Conservation (phyloP, 1,284 basidiomycete genomes). For the Apiotrichum akiyoshidainum region DNA sequence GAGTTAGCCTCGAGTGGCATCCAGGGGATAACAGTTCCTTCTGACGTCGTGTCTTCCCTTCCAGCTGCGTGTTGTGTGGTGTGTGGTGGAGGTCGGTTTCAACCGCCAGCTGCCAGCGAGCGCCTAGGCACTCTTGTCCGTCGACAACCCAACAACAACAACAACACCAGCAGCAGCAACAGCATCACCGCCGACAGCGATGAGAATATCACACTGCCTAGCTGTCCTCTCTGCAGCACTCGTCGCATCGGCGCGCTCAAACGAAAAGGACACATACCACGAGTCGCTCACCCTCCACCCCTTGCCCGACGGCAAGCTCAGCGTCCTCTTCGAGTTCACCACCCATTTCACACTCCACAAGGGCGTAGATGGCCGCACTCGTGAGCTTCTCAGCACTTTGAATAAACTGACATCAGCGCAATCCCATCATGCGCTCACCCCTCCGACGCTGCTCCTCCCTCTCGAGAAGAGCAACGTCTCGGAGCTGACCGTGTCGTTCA, state of each 20-base stretch:
- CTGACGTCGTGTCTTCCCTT: background rate
- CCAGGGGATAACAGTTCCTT: background rate
- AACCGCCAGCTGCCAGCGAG: background rate
- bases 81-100: background rate
- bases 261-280: conserved; percentile 27
- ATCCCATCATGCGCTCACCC: conserved; percentile 80
- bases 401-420: conserved; percentile 49
- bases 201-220: conserved; percentile 11
- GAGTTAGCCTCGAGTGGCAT: background rate
- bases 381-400: background rate
- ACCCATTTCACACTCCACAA: conserved; percentile 55
- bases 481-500: conserved; percentile 81
- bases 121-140: background rate
- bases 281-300: conserved; percentile 72
- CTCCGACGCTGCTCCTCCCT: conserved; percentile 79
- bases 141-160: too few species aligned
- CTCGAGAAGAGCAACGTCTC: conserved; percentile 76
- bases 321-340: conserved; percentile 77
- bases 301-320: conserved; percentile 77
- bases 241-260: background rate
- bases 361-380: conserved; percentile 5
- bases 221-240: conserved; percentile 10
- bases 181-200: background rate
- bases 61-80: too few species aligned
- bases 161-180: background rate